Evolutionary conservation across 23 red algal species (phyloP).

Genomic region (Gracilariopsis chorda): DNA sequence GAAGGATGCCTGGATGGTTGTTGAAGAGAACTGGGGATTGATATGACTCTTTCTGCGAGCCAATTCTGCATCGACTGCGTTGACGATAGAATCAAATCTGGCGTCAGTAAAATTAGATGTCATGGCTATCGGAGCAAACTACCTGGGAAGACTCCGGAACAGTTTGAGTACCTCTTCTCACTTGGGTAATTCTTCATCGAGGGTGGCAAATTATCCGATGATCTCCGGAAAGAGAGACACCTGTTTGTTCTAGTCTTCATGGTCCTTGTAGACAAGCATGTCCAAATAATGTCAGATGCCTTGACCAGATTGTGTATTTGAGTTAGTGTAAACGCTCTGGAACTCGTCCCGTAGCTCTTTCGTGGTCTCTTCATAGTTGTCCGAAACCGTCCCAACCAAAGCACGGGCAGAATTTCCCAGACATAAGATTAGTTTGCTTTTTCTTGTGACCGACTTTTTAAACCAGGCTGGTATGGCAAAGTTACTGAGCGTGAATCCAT

Average conservation of each 20-base stretch:
- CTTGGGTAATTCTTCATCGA: not conserved
- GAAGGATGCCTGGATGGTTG: not conserved
- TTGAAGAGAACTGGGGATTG: not conserved
- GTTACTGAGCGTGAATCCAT: not conserved
- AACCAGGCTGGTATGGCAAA: not conserved
- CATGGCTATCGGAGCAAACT: conserved; percentile 25
- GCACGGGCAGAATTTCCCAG: not conserved
- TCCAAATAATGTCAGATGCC: not conserved
- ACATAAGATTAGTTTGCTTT: conserved; percentile 5
- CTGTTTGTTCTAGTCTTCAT: not conserved
- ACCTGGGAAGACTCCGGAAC: conserved; percentile 3
- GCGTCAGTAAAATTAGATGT: not conserved
- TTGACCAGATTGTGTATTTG: not conserved
- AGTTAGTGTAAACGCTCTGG: not conserved
- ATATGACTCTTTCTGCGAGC: not conserved
- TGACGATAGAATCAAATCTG: not conserved
- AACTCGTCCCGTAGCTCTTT: conserved; percentile 23
- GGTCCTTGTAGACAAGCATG: not conserved
- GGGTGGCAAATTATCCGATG: not conserved
- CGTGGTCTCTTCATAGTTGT: conserved; percentile 25
- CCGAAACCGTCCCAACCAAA: not conserved
- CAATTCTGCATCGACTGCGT: conserved; percentile 20
- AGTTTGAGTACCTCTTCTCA: conserved; percentile 9
- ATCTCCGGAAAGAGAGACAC: not conserved
- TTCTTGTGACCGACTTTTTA: not conserved